Conservation (phyloP, 352 stramenopile genomes). For the Phytopythium boreale region DNA sequence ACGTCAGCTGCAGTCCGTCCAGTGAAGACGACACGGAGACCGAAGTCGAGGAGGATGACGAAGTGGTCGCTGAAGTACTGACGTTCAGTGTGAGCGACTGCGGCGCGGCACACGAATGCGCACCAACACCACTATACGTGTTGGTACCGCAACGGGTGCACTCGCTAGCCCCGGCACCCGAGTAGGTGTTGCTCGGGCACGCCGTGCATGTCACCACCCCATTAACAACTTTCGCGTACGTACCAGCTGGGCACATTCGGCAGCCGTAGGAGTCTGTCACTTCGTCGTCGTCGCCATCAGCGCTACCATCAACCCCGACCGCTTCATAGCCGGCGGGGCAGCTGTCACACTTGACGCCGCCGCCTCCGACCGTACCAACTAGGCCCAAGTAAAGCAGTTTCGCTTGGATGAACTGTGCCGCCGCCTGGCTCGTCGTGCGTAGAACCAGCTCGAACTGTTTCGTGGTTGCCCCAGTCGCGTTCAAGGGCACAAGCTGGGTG, state of each 20-base stretch:
- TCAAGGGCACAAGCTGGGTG: slow-evolving; percentile 48
- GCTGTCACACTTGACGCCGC: slow-evolving; percentile 44
- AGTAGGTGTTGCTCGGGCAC: slow-evolving; percentile 66
- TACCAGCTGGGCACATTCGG: slow-evolving; percentile 58
- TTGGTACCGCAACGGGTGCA: slow-evolving; percentile 64
- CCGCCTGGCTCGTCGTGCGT: slow-evolving; percentile 40
- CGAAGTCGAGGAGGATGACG: slow-evolving; percentile 21
- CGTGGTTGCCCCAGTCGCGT: slow-evolving; percentile 33
- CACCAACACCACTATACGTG: slow-evolving; percentile 47
- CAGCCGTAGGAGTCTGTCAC: slow-evolving; percentile 36
- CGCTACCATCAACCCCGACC: slow-evolving; percentile 16
- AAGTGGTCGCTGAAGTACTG: slow-evolving; percentile 5
- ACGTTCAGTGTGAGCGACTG: slow-evolving; percentile 39
- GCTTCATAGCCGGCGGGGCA: slow-evolving; percentile 57
- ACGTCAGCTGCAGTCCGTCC: slow-evolving; percentile 39
- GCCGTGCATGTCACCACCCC: slow-evolving; percentile 42
- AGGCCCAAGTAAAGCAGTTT: slow-evolving; percentile 55
- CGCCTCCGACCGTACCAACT: slow-evolving; percentile 44
- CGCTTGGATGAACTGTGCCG: slow-evolving; percentile 41
- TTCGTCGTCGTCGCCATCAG: slow-evolving; percentile 13
- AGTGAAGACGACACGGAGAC: slow-evolving; percentile 11
- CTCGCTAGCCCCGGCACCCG: slow-evolving; percentile 33
- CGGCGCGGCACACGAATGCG: slow-evolving; percentile 42
- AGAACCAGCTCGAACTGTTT: slow-evolving; percentile 65
- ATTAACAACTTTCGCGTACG: slow-evolving; percentile 28